These are phyloP conservation scores for Cryphonectria naterciae DNA, from an alignment of 2,329 filamentous ascomycete species.

Conservation along the genomic window DNA sequence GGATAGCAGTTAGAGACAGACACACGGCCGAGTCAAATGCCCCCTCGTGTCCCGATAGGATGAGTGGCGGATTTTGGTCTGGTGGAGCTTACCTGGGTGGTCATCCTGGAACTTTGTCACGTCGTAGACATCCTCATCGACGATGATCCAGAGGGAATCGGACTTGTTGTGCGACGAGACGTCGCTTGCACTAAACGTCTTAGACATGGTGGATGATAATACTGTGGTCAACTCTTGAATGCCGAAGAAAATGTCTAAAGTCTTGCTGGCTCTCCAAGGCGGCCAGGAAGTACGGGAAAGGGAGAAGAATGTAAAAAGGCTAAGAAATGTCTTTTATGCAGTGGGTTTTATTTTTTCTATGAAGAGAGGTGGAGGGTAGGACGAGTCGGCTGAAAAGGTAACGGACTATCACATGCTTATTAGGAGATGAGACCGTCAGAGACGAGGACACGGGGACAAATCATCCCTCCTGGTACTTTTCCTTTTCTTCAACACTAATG, in stretches of 20 bases:
- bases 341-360: neutral
- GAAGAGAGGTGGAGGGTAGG: constrained; percentile 1
- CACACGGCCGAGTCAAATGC: neutral
- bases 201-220: constrained; percentile 68
- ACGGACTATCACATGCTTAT: constrained; percentile 17
- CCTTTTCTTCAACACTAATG: neutral
- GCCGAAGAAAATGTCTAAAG: neutral
- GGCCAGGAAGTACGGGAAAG: constrained; percentile 13
- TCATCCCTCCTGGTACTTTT: neutral
- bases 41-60: neutral
- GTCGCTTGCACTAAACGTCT: constrained; percentile 81
- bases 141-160: constrained; percentile 83
- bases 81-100: constrained; percentile 67
- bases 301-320: constrained; percentile 4
- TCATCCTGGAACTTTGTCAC: constrained; percentile 86
- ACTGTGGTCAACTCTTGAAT: neutral
- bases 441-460: constrained; percentile 1
- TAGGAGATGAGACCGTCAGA: constrained; percentile 7
- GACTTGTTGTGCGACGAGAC: constrained; percentile 91
- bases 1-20: neutral
- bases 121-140: constrained; percentile 96
- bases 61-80: neutral
- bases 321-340: neutral
- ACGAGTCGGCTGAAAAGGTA: neutral
- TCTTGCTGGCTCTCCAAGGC: constrained; percentile 9